Conservation (phyloP, 192 early-diverging fungal species). For the Polychytrium aggregatum region DNA sequence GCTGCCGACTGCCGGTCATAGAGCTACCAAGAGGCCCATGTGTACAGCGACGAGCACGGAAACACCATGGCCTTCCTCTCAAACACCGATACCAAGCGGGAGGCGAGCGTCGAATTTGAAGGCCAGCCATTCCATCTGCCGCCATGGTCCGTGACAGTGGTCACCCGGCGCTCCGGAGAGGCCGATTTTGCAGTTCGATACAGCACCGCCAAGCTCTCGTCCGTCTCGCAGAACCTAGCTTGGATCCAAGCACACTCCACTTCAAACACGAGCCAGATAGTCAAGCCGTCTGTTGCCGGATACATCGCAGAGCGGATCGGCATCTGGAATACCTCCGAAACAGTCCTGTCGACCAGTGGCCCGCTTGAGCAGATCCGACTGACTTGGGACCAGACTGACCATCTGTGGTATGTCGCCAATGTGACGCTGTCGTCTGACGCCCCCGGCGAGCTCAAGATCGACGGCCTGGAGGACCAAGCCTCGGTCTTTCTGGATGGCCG, state of each 20-base stretch:
- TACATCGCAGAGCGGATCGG: constrained; percentile 6
- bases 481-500: too few species aligned
- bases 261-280: too few species aligned
- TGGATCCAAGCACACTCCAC: too few species aligned
- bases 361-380: constrained; percentile 22
- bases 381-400: constrained; percentile 20
- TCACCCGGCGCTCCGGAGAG: neutral
- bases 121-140: constrained; percentile 2
- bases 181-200: too few species aligned
- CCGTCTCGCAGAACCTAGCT: too few species aligned
- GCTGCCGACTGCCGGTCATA: neutral
- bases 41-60: constrained; percentile 5
- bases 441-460: neutral
- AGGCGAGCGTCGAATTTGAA: constrained; percentile 2
- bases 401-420: constrained; percentile 24
- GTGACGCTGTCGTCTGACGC: constrained; percentile 2
- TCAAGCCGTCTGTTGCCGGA: too few species aligned
- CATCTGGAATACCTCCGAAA: constrained; percentile 7
- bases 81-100: constrained; percentile 4
- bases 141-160: constrained; percentile 11
- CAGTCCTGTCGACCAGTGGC: neutral
- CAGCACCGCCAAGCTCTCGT: too few species aligned
- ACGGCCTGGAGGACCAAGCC: neutral
- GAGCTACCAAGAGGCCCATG: constrained; percentile 6
- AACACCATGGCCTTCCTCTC: constrained; percentile 12